phyloP scores from a whole-genome alignment of 2,329 filamentous ascomycete genomes.

The Drechslerella dactyloides region DNA sequence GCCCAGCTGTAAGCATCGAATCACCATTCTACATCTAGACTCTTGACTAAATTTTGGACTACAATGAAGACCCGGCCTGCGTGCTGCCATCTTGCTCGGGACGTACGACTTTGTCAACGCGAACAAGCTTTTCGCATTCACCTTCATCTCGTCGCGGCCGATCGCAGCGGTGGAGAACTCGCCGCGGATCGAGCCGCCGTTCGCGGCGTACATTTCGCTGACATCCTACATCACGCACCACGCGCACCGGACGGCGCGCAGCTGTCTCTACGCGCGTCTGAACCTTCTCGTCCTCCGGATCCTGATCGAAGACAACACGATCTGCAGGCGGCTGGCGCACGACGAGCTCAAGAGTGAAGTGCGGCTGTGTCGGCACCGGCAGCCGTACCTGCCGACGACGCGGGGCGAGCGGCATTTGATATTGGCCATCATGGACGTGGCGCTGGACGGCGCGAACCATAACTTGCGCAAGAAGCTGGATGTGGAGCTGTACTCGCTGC shows the following conservation, averaged over 20 bases:
- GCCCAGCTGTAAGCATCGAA: constrained; percentile 69
- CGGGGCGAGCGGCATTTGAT: constrained; percentile 75
- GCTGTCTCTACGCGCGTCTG: constrained; percentile 81
- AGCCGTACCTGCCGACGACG: constrained; percentile 80
- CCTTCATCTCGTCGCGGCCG: constrained; percentile 62
- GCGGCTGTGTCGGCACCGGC: constrained; percentile 85
- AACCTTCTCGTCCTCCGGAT: constrained; percentile 85
- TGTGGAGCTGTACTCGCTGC: constrained; percentile 81
- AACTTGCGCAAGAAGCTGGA: constrained; percentile 87
- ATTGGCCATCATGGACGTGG: constrained; percentile 79
- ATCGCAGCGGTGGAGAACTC: constrained; percentile 6
- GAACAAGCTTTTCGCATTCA: constrained; percentile 93
- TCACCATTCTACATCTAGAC: not conserved
- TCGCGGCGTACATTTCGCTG: constrained; percentile 82
- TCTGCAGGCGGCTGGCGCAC: constrained; percentile 84
- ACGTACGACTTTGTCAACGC: constrained; percentile 92
- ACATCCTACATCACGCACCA: constrained; percentile 94
- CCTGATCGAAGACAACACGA: constrained; percentile 79
- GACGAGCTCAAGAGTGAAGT: constrained; percentile 76
- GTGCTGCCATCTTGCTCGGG: constrained; percentile 79
- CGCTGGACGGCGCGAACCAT: constrained; percentile 91
- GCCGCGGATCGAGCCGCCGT: constrained; percentile 67
- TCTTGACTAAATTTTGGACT: not conserved
- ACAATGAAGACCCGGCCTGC: constrained; percentile 75
- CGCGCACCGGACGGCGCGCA: constrained; percentile 79